These are phyloP conservation scores for Pythium diclinum DNA, from an alignment of 352 stramenopile genomes.

Conservation along the genomic window DNA sequence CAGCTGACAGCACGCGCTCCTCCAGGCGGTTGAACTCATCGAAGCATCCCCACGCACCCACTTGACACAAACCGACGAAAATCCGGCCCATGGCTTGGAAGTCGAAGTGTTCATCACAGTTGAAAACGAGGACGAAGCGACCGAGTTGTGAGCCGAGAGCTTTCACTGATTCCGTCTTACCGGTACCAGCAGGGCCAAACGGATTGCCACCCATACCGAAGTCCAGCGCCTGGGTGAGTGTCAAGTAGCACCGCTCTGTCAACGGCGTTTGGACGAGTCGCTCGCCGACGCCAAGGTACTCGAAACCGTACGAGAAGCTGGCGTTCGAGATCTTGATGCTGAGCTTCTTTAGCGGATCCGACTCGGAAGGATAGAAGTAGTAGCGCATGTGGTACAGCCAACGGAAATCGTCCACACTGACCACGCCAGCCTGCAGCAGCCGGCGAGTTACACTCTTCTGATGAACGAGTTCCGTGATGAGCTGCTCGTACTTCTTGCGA, in stretches of 20 bases:
- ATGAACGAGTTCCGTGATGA: slow-evolving; percentile 99
- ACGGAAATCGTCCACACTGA: slow-evolving; percentile 91
- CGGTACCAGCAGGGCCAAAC: slow-evolving; percentile 98
- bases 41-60: slow-evolving; percentile 99
- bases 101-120: slow-evolving; percentile 99
- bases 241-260: slow-evolving; percentile 99
- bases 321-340: slow-evolving; percentile 98
- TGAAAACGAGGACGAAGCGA: slow-evolving; percentile 99
- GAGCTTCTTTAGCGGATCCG: slow-evolving; percentile 90
- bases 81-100: slow-evolving; percentile 99
- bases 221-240: slow-evolving; percentile 98
- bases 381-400: slow-evolving; percentile 99
- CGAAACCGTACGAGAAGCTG: slow-evolving; percentile 98
- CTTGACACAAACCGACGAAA: slow-evolving; percentile 99
- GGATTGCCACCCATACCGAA: slow-evolving; percentile 98
- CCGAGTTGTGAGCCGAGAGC: slow-evolving; percentile 97
- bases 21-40: slow-evolving; percentile 99
- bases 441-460: slow-evolving; percentile 97
- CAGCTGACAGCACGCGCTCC: slow-evolving; percentile 98
- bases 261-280: slow-evolving; percentile 99
- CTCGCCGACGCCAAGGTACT: slow-evolving; percentile 99
- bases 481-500: slow-evolving; percentile 99
- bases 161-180: slow-evolving; percentile 99
- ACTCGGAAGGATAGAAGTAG: slow-evolving; percentile 90
- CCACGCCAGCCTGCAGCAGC: slow-evolving; percentile 86